Evolutionary conservation across 2,329 filamentous ascomycete genomes (phyloP).

Genomic region (Pestalotiopsis sp.): DNA sequence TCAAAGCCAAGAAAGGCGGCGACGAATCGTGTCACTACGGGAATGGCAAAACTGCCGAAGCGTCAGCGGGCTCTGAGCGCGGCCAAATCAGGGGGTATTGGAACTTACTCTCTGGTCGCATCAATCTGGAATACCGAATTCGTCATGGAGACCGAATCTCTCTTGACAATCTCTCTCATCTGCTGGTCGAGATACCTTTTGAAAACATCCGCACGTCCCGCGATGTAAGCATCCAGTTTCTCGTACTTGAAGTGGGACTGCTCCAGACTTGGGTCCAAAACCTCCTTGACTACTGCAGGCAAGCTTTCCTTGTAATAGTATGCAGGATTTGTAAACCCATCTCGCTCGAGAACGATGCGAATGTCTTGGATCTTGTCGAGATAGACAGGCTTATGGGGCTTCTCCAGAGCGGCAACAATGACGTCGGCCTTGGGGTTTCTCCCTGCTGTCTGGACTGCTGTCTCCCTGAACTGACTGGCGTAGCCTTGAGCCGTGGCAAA

Average conservation of each 20-base stretch:
- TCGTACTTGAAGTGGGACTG: background rate
- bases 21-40: slow-evolving; percentile 31
- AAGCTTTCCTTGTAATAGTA: slow-evolving; percentile 4
- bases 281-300: slow-evolving; percentile 2
- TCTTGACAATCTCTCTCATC: slow-evolving; percentile 11
- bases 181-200: slow-evolving; percentile 7
- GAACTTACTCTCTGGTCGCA: slow-evolving; percentile 25
- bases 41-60: slow-evolving; percentile 24
- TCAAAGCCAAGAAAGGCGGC: slow-evolving; percentile 29
- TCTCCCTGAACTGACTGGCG: slow-evolving; percentile 32
- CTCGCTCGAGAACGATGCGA: background rate
- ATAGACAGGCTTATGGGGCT: background rate
- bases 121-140: slow-evolving; percentile 24
- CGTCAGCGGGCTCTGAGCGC: background rate
- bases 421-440: background rate
- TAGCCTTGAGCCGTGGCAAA: slow-evolving; percentile 43
- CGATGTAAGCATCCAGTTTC: background rate
- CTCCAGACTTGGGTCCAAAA: background rate
- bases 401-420: background rate
- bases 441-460: background rate
- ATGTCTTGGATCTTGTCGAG: slow-evolving; percentile 3
- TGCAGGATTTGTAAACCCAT: background rate
- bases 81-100: background rate
- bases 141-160: slow-evolving; percentile 9
- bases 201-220: background rate